A percentile compares a stretch with the other conserved stretches of the same genome.
These are phyloP conservation scores for Melaleuca alternifolia DNA, from an alignment of 345 rosid species.

Conservation along the genomic window DNA sequence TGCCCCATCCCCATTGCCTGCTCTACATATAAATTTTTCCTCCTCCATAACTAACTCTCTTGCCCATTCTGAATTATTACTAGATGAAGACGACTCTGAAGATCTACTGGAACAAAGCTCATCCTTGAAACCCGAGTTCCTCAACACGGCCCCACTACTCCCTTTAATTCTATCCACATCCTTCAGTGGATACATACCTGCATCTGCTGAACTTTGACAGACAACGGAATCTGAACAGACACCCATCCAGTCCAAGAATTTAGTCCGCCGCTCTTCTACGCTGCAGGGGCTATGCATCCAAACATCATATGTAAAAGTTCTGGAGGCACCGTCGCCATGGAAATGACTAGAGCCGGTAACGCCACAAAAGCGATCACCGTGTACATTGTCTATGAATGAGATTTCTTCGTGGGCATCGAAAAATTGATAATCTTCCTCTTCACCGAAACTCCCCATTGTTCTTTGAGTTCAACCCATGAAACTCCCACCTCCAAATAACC, in stretches of 20 bases:
- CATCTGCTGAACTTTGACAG: constrained; percentile 9
- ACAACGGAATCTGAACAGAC: constrained; percentile 12
- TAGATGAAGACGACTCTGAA: constrained; percentile 24
- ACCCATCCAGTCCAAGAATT: constrained; percentile 25
- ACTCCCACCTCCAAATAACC: constrained; percentile 21
- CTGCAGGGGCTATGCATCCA: constrained; percentile 60
- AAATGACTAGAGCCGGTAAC: not conserved
- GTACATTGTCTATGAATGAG: constrained; percentile 7
- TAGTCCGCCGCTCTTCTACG: constrained; percentile 12
- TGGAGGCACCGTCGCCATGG: constrained; percentile 1
- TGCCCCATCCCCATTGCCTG: constrained; percentile 19
- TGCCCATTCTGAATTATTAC: constrained; percentile 22
- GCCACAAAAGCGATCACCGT: not conserved
- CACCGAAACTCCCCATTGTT: constrained; percentile 51
- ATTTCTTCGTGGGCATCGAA: constrained; percentile 70
- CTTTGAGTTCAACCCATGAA: not conserved
- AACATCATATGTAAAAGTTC: constrained; percentile 32
- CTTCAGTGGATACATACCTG: not conserved
- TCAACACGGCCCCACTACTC: constrained; percentile 40
- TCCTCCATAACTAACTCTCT: constrained; percentile 19
- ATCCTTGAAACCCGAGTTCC: constrained; percentile 25
- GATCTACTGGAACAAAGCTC: constrained; percentile 42
- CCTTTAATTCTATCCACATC: constrained; percentile 25
- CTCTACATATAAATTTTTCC: constrained; percentile 18
- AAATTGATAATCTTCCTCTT: constrained; percentile 49